These are phyloP conservation scores for Rhipidocladum racemiflorum DNA, from an alignment of 176 grass and related monocot genomes.

Conservation along the genomic window DNA sequence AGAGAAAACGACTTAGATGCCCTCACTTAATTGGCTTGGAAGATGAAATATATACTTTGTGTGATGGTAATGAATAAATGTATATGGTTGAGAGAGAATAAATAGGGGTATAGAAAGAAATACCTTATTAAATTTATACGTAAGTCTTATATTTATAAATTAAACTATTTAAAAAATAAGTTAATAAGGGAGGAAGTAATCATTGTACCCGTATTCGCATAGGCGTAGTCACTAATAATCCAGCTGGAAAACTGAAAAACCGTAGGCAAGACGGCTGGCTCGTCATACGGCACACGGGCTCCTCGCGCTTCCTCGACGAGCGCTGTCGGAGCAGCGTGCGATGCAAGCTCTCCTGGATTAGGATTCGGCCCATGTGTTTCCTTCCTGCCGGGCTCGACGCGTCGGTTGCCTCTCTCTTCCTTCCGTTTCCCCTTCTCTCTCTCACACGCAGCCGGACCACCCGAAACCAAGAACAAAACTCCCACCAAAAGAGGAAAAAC, in stretches of 20 bases:
- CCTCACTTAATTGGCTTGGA: too few relatives aligned
- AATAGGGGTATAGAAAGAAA: too few relatives aligned
- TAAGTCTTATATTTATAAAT: too few relatives aligned
- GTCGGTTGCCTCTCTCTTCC: conserved; percentile 24
- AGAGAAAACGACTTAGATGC: too few relatives aligned
- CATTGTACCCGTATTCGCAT: too few relatives aligned
- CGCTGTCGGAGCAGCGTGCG: neutral
- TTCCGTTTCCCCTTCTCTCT: neutral
- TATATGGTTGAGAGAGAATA: too few relatives aligned
- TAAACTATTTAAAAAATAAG: too few relatives aligned
- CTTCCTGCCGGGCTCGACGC: neutral
- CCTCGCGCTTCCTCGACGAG: neutral
- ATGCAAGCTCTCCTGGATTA: neutral
- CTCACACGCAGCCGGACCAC: conserved; percentile 28
- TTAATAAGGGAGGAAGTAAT: too few relatives aligned
- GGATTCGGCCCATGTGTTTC: neutral
- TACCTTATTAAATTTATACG: too few relatives aligned
- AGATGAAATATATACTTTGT: too few relatives aligned
- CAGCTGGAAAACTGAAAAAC: neutral
- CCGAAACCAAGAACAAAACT: conserved; percentile 24
- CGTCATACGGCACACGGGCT: conserved; percentile 2
- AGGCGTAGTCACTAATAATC: neutral
- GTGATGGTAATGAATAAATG: too few relatives aligned
- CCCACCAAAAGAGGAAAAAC: conserved; percentile 8
- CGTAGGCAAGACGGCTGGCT: neutral